phyloP scores from a whole-genome alignment of 345 rosid species.

The Triadica sebifera region DNA sequence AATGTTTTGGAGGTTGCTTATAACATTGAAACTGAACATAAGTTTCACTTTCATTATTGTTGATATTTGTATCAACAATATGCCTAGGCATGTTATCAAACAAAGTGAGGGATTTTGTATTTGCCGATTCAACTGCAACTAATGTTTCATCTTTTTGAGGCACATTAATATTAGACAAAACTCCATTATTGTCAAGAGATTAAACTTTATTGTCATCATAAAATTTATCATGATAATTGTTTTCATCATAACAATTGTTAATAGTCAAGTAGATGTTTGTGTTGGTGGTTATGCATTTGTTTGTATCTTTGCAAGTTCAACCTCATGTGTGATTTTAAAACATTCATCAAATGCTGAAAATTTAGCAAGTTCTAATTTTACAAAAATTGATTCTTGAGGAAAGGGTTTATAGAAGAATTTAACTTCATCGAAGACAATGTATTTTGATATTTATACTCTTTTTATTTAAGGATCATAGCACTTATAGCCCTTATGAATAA shows the following conservation, averaged over 20 bases:
- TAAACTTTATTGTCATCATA: too few species aligned
- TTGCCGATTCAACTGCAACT: not conserved
- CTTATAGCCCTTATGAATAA: not conserved
- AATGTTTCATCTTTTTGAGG: not conserved
- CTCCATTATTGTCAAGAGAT: too few species aligned
- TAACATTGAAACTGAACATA: not conserved
- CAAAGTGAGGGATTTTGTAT: not conserved
- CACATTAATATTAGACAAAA: not conserved
- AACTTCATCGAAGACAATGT: not conserved
- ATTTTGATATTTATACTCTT: not conserved
- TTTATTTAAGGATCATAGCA: not conserved
- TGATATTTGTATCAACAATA: not conserved
- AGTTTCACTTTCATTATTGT: not conserved
- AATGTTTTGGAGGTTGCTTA: too few species aligned
- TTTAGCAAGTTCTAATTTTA: not conserved
- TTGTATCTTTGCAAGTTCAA: not conserved
- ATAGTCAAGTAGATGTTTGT: not conserved
- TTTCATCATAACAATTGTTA: not conserved
- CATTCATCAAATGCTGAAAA: not conserved
- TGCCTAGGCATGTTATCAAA: too few species aligned
- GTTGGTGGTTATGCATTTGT: too few species aligned
- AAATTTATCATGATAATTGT: not conserved
- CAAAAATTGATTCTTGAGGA: not conserved
- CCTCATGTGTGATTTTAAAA: not conserved
- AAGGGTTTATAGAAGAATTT: not conserved